These are phyloP conservation scores for Macadamia tetraphylla DNA, from an alignment of 164 flowering plant species.

Conservation along the genomic window DNA sequence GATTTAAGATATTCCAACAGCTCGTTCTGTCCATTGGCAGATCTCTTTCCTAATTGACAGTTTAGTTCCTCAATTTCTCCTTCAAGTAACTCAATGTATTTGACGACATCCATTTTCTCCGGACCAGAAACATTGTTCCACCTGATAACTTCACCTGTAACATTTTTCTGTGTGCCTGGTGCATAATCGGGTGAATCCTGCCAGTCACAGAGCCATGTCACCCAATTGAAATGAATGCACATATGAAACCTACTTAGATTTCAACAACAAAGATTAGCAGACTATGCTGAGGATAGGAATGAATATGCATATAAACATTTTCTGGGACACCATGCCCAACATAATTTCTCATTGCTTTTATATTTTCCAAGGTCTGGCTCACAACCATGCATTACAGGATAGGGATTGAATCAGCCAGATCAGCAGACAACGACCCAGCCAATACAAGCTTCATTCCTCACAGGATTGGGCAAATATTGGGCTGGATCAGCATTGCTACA, in stretches of 20 bases:
- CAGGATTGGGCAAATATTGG: too few relatives aligned
- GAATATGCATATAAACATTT: too few relatives aligned
- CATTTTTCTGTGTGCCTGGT: conserved; percentile 95
- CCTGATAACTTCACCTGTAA: conserved; percentile 86
- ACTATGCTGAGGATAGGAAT: not conserved
- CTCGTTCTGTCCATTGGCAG: conserved; percentile 73
- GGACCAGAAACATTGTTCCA: conserved; percentile 94
- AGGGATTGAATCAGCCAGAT: too few relatives aligned
- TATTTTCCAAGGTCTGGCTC: too few relatives aligned
- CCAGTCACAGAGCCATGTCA: not conserved
- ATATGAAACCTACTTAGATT: not conserved
- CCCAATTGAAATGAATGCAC: not conserved
- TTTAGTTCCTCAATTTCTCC: conserved; percentile 93
- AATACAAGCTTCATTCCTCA: too few relatives aligned
- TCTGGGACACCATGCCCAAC: not conserved
- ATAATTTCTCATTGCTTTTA: too few relatives aligned
- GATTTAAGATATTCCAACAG: conserved; percentile 83
- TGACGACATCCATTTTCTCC: conserved; percentile 84
- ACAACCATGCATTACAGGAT: too few relatives aligned
- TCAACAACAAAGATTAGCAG: not conserved
- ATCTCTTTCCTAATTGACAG: conserved; percentile 67
- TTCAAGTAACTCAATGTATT: conserved; percentile 90
- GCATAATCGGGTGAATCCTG: conserved; percentile 88
- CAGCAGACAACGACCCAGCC: too few relatives aligned
- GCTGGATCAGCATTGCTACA: too few relatives aligned